Base-by-base conservation (phyloP, 1,139 yeast species). In the Candida anutae region DNA sequence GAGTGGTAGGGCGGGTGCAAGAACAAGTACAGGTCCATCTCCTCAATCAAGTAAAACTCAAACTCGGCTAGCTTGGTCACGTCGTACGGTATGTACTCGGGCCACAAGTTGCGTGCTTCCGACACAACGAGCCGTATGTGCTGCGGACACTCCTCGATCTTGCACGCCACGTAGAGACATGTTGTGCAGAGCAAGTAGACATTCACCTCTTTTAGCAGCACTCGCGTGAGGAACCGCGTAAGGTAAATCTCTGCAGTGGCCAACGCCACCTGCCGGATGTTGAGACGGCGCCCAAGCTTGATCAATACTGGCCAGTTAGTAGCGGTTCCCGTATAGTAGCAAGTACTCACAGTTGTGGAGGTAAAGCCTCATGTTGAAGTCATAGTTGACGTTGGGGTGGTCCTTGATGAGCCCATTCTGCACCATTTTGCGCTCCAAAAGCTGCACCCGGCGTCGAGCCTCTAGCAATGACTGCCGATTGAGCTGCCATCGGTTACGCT, bases 61-160 rank as follows among this genome's bases (percentile, higher is more conserved):
- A 93, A 84, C 48, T 90, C 98, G 0, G 97, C 96, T n/a, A 90
- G 65, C 45, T 83, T 84, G 22, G 95, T 80, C 14, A 88, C 74
- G 49, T 90, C 98, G 32, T 83, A 87, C 0, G 96, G 94, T 19
- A 90, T 79, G 46, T 77, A 85, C 45, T 88, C 96, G 0, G 97
- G 96, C 97, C 98, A 90, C 27, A 85, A 55, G 25, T 80, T 80
- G 28, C 95, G 62, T 3, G 97, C 94, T 47, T 90, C 97, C 16
- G 77, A 68, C 14, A 84, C 73, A 10, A 90, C 69, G 2, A 88
- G 73, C 32, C 96, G 62, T 6, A 90, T 87, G 48, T 90, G 96
- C 48, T 83, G 94, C 1, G 98, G 97, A 43, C 87, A 80, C 50
- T 90, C 98, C 50, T 90, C 97, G 21, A 87, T 81, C 48, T 90